These are phyloP conservation scores for Phytophthora chlamydospora DNA, from an alignment of 352 stramenopile genomes.

Conservation along the genomic window DNA sequence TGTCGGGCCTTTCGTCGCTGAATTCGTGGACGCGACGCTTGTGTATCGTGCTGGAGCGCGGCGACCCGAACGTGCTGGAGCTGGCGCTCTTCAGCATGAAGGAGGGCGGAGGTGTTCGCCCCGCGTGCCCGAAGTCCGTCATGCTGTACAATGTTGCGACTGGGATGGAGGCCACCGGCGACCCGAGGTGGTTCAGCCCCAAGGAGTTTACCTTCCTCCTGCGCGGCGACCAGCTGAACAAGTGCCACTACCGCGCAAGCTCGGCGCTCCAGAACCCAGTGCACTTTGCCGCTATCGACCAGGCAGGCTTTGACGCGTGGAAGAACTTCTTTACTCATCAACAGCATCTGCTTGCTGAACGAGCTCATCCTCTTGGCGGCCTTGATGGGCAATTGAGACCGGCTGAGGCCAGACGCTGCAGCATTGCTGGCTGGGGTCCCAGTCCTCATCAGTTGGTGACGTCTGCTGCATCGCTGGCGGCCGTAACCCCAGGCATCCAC, in stretches of 20 bases:
- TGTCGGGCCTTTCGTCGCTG: conserved; percentile 63
- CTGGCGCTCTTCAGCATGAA: conserved; percentile 74
- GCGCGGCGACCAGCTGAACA: conserved; percentile 41
- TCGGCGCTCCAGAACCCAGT: conserved; percentile 43
- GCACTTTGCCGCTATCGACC: conserved; percentile 66
- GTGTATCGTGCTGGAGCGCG: conserved; percentile 75
- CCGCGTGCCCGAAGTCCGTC: conserved; percentile 60
- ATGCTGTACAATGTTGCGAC: conserved; percentile 64
- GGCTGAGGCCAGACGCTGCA: conserved; percentile 3
- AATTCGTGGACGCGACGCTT: conserved; percentile 70
- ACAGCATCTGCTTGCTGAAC: conserved; percentile 40
- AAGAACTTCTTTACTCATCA: conserved; percentile 66
- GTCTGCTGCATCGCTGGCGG: conserved; percentile 6
- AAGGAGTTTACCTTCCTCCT: conserved; percentile 70
- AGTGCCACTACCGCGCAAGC: conserved; percentile 40
- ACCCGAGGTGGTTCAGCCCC: conserved; percentile 77
- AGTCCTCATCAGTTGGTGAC: background rate
- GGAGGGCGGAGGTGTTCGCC: conserved; percentile 42
- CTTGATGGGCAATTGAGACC: conserved; percentile 17
- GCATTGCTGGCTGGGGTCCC: conserved; percentile 17
- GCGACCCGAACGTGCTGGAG: conserved; percentile 63
- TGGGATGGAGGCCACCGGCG: conserved; percentile 47
- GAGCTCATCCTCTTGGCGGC: background rate
- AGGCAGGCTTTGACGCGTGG: conserved; percentile 56
- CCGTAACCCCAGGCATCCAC: conserved; percentile 16